phyloP scores from a whole-genome alignment of 176 grass and related monocot species.

The Dactylis glomerata region DNA sequence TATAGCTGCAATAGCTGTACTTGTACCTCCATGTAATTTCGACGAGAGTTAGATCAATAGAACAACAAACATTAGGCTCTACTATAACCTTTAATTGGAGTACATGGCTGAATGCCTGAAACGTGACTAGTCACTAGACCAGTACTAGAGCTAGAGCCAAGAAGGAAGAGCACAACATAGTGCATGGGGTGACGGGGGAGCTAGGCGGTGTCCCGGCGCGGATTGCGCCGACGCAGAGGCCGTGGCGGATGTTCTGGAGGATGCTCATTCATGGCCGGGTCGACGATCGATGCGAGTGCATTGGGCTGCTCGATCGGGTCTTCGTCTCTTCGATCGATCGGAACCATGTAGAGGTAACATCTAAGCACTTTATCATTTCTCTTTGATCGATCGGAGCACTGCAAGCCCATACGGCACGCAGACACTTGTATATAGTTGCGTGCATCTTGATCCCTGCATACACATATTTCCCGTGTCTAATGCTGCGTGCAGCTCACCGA shows the following conservation, averaged over 20 bases:
- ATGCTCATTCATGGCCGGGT: slow-evolving; percentile 30
- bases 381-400: no score
- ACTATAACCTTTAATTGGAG: no score
- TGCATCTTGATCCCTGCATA: neutral
- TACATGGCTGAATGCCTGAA: no score
- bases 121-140: neutral
- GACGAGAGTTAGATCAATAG: no score
- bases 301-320: neutral
- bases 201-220: slow-evolving; percentile 23
- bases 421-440: neutral
- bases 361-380: no score
- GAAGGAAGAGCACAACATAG: neutral
- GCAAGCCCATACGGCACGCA: neutral
- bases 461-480: slow-evolving; percentile 37
- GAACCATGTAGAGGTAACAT: neutral
- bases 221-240: slow-evolving; percentile 28
- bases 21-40: no score
- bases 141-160: neutral
- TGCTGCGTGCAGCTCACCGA: neutral
- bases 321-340: neutral
- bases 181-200: neutral
- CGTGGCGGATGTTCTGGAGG: slow-evolving; percentile 31
- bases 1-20: no score
- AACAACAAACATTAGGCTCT: no score
- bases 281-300: no score